Evolutionary conservation across 2,329 filamentous ascomycete species (phyloP).

Genomic region (Cladosporium cucumerinum): DNA sequence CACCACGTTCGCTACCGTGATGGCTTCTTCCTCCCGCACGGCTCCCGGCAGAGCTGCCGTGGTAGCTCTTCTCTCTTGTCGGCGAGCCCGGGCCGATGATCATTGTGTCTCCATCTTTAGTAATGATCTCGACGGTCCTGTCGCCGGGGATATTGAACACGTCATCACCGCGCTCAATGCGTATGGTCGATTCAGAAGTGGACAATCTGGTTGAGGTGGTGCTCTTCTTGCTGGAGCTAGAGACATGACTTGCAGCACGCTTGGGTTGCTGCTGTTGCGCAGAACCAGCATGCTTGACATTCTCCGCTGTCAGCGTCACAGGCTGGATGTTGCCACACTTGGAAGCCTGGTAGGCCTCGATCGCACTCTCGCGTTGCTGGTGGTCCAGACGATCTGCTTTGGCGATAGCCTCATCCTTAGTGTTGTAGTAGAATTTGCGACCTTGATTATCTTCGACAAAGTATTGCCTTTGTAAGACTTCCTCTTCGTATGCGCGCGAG

Average conservation of each 20-base stretch:
- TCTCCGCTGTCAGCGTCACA: constrained; percentile 29
- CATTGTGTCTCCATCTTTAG: constrained; percentile 26
- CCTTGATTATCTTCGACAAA: constrained; percentile 29
- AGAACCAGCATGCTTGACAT: constrained; percentile 24
- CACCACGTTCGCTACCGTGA: constrained; percentile 12
- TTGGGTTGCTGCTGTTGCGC: constrained; percentile 19
- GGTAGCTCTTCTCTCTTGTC: constrained; percentile 25
- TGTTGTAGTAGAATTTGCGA: constrained; percentile 26
- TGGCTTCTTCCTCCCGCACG: constrained; percentile 20
- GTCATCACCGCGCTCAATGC: constrained; percentile 28
- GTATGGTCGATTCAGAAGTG: constrained; percentile 23
- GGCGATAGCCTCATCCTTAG: constrained; percentile 25
- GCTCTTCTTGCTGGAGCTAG: constrained; percentile 28
- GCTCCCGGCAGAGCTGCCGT: constrained; percentile 24
- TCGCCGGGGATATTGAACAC: constrained; percentile 30
- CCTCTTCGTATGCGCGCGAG: constrained; percentile 22
- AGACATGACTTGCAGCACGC: constrained; percentile 23
- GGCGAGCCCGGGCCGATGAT: constrained; percentile 24
- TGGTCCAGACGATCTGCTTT: constrained; percentile 19
- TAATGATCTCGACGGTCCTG: constrained; percentile 26
- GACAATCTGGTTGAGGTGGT: constrained; percentile 24
- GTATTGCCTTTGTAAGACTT: constrained; percentile 22
- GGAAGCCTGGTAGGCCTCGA: constrained; percentile 29
- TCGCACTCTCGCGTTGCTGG: constrained; percentile 20
- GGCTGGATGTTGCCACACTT: constrained; percentile 22